Conservation (phyloP, 1,284 basidiomycete species). For the Irpex rosettiformis region DNA sequence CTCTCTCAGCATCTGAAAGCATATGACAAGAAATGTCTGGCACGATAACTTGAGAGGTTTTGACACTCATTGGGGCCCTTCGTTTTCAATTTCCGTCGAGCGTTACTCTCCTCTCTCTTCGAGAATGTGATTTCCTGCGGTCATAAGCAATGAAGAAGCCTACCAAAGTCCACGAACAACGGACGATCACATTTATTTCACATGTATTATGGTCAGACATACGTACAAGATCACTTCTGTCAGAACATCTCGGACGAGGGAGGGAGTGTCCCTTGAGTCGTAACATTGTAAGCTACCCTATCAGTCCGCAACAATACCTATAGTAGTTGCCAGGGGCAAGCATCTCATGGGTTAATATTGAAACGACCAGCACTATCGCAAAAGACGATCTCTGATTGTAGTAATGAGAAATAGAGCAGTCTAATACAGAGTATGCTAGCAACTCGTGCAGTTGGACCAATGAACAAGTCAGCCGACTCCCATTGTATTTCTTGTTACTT, state of each 20-base stretch:
- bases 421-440: not conserved
- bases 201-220: too few species aligned
- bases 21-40: not conserved
- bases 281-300: too few species aligned
- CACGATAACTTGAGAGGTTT: not conserved
- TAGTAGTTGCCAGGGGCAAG: not conserved
- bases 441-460: not conserved
- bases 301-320: too few species aligned
- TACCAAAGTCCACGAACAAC: not conserved
- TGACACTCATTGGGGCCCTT: not conserved
- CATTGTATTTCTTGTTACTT: not conserved
- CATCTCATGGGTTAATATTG: too few species aligned
- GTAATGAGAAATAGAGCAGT: too few species aligned
- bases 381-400: not conserved
- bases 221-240: not conserved
- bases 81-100: not conserved
- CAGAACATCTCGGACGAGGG: not conserved
- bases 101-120: not conserved
- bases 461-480: not conserved
- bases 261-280: too few species aligned
- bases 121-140: not conserved
- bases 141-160: not conserved
- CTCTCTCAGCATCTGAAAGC: not conserved
- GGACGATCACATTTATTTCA: not conserved
- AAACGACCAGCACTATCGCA: too few species aligned